A percentile compares a stretch with the other conserved stretches of the same genome.
phyloP scores from a whole-genome alignment of 495 filamentous ascomycete species.

The Hypoxylon lienhwacheense region DNA sequence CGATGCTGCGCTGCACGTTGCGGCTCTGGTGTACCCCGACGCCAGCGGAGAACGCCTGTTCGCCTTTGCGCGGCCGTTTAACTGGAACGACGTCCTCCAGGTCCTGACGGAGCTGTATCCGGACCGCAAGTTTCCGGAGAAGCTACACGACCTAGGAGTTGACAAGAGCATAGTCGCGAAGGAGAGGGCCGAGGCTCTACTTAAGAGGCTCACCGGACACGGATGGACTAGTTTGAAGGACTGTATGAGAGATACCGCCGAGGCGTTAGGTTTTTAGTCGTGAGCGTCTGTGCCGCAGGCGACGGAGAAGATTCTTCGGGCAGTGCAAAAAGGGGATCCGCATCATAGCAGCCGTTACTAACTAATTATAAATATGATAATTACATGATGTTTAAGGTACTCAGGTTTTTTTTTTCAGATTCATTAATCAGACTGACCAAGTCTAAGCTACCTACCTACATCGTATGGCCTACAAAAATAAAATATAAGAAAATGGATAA shows the following conservation, averaged over 20 bases:
- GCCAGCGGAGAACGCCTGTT: constrained; percentile 20
- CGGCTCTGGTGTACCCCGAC: constrained; percentile 24
- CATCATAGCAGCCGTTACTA: too few species aligned
- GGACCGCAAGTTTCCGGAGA: constrained; percentile 8
- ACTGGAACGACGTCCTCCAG: constrained; percentile 16
- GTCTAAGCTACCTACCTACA: too few species aligned
- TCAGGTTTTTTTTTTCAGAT: too few species aligned
- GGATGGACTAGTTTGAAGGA: constrained; percentile 29
- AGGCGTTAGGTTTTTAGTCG: background rate
- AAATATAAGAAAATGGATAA: too few species aligned
- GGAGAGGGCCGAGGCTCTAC: constrained; percentile 24
- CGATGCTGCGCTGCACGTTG: constrained; percentile 23
- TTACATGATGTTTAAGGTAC: too few species aligned
- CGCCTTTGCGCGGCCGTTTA: constrained; percentile 18
- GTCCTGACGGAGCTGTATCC: constrained; percentile 9
- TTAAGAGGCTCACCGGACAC: constrained; percentile 24
- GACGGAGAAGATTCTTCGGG: too few species aligned
- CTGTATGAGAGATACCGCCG: constrained; percentile 1
- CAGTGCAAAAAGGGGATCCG: too few species aligned
- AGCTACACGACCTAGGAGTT: constrained; percentile 3
- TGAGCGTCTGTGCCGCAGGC: too few species aligned
- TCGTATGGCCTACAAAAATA: too few species aligned
- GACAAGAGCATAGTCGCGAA: constrained; percentile 27
- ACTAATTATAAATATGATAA: too few species aligned
- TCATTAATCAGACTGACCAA: too few species aligned